A percentile compares a stretch with the other conserved stretches of the same genome.
These are phyloP conservation scores for Strobilomyces confusus DNA, from an alignment of 768 basidiomycete species.

Conservation along the genomic window DNA sequence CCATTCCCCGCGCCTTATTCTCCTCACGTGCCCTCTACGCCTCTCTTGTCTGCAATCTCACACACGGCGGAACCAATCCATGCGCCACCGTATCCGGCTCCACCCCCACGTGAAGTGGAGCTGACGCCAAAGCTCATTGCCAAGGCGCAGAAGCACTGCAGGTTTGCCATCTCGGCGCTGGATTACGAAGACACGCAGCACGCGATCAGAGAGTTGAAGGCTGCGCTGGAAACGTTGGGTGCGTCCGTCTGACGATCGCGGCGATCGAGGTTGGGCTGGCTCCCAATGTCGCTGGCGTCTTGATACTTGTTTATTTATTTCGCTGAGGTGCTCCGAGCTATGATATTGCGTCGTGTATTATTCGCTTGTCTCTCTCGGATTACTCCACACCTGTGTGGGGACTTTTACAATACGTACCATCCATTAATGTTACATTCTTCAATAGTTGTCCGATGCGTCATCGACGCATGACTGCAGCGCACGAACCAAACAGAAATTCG, in stretches of 20 bases:
- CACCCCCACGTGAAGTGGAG: conserved; percentile 32
- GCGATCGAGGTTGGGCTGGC: conserved; percentile 2
- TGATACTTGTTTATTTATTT: conserved; percentile 6
- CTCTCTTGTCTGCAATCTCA: neutral
- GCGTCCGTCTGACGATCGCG: conserved; percentile 32
- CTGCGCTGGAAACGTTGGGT: conserved; percentile 67
- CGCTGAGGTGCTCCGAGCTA: neutral
- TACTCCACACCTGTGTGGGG: neutral
- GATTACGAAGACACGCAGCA: conserved; percentile 93
- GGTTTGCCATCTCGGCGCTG: conserved; percentile 90
- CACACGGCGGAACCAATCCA: conserved; percentile 5
- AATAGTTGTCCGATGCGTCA: conserved; percentile 3
- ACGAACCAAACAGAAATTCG: neutral
- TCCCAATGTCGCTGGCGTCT: neutral
- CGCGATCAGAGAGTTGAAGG: conserved; percentile 76
- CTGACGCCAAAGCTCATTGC: conserved; percentile 64
- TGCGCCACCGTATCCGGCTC: conserved; percentile 18
- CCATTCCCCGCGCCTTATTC: conserved; percentile 6
- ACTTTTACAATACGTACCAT: conserved; percentile 1
- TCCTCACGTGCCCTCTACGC: conserved; percentile 9
- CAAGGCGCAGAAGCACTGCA: conserved; percentile 86
- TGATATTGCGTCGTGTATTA: neutral
- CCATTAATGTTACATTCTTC: neutral
- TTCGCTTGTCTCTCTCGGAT: neutral
- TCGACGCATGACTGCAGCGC: neutral